Evolutionary conservation across 345 rosid species (phyloP), one percentile per base, ranked within the genome.

Genomic region (Luvunga scandens): DNA sequence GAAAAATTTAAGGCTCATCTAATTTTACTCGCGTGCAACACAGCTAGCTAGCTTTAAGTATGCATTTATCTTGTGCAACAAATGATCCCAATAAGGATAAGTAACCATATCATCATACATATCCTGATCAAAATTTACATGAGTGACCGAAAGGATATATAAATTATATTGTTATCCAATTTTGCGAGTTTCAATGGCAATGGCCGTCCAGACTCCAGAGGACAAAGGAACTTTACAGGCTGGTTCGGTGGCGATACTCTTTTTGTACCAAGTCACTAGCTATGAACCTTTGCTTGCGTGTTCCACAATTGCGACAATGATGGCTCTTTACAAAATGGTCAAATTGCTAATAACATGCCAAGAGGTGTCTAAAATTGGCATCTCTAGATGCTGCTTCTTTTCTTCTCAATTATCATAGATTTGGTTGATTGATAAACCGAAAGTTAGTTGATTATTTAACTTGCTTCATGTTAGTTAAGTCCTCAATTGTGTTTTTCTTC

Each of bases 171-270:
- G 1, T 53, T 18, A 18, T 16, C 18, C 57, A 53, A 53, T 7
- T 9, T 59, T 59, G 62, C 27, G 7, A 59, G 13, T 59, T n/a
- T 59, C 7, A 18, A 3, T 53, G 57, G 22, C 59, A 72, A 55
- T 31, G 69, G 60, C 45, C 48, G n/a, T 21, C 70, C 70, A 63
- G 18, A 45, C 42, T 21, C 70, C 31, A 5, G 16, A 50, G 57
- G 57, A 53, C 57, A 53, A 75, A 48, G 14, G 50, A 75, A 60
- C 78, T 75, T 75, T 75, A 70, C 71, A 75, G 78, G 50, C 50
- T 75, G 78, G 78, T 75, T 50, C 77, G 42, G 59, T 65, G 61
- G n/a, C 22, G 36, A 22, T 65, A 9, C 19, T 19, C 39, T 19
- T 42, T 62, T 61, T 19, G 18, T n/a, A 2, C 3, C 0, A 7